Evolutionary conservation across 2,329 filamentous ascomycete species (phyloP).

Genomic region (Ophiostoma montium): DNA sequence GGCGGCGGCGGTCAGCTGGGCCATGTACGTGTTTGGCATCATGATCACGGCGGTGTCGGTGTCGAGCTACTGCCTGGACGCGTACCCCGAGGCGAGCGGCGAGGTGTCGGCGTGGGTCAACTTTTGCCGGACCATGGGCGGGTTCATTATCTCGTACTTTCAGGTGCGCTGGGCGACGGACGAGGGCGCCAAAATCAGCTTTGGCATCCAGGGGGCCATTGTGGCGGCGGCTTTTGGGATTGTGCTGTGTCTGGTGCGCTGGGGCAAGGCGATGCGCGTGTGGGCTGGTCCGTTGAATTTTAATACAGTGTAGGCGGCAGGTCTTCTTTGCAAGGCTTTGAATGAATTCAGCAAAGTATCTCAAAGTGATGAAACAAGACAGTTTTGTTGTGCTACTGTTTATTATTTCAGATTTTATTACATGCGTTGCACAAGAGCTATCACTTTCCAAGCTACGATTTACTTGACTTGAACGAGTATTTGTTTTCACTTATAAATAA

Average conservation of each 20-base stretch:
- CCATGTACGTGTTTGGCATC: constrained; percentile 39
- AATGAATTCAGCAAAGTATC: too few relatives aligned
- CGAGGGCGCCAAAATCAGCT: constrained; percentile 28
- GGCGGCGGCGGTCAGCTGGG: constrained; percentile 33
- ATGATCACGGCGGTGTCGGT: constrained; percentile 40
- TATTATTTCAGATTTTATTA: too few relatives aligned
- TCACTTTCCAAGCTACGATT: too few relatives aligned
- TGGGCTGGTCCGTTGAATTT: constrained; percentile 21
- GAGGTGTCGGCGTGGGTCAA: constrained; percentile 40
- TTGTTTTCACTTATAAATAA: too few relatives aligned
- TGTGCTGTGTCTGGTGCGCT: constrained; percentile 16
- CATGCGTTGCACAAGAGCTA: too few relatives aligned
- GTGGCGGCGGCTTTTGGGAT: constrained; percentile 17
- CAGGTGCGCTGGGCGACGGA: constrained; percentile 34
- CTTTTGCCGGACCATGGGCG: constrained; percentile 28
- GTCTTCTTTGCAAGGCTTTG: too few relatives aligned
- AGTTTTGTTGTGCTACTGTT: too few relatives aligned
- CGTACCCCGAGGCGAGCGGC: constrained; percentile 39
- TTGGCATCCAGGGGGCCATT: constrained; percentile 33
- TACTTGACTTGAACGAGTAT: too few relatives aligned
- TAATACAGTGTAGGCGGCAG: neutral
- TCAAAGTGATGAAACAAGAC: too few relatives aligned
- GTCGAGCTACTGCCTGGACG: constrained; percentile 37
- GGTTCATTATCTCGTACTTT: constrained; percentile 38
- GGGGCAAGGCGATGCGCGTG: constrained; percentile 20